Conservation (phyloP, 768 basidiomycete species). For the Trametes sanguinea region DNA sequence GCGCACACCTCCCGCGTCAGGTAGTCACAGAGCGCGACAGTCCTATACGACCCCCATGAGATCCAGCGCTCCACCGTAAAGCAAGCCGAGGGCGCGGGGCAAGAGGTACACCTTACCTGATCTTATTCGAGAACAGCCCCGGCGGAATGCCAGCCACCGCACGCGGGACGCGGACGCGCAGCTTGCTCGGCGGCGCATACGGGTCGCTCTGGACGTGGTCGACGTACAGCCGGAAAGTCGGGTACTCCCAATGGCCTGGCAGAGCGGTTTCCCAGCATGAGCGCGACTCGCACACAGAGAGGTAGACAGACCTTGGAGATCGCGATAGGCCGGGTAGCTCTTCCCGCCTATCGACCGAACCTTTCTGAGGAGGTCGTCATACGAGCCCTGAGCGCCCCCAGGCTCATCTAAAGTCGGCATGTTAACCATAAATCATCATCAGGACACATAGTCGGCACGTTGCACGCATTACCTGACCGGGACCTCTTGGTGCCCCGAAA, state of each 20-base stretch:
- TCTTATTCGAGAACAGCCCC: slow-evolving; percentile 1
- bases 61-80: background rate
- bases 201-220: slow-evolving; percentile 24
- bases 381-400: background rate
- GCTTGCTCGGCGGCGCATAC: slow-evolving; percentile 22
- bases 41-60: background rate
- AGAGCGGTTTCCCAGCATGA: too few species aligned
- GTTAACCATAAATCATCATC: background rate
- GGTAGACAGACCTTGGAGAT: slow-evolving; percentile 12
- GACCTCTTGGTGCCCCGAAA: background rate
- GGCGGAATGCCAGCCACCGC: slow-evolving; percentile 8
- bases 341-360: slow-evolving; percentile 14
- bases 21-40: slow-evolving; percentile 19
- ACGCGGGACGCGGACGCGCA: slow-evolving; percentile 15
- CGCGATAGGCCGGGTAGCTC: slow-evolving; percentile 21
- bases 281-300: too few species aligned
- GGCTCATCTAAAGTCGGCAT: background rate
- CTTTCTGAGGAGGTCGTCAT: background rate
- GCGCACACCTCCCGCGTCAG: slow-evolving; percentile 10
- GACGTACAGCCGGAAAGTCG: slow-evolving; percentile 6
- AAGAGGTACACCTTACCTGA: background rate
- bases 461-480: background rate
- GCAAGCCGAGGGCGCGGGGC: background rate
- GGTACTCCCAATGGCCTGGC: slow-evolving; percentile 13
- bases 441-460: background rate